phyloP scores from a whole-genome alignment of 768 basidiomycete species.

The Tylopilus plumbeoviolaceoides region DNA sequence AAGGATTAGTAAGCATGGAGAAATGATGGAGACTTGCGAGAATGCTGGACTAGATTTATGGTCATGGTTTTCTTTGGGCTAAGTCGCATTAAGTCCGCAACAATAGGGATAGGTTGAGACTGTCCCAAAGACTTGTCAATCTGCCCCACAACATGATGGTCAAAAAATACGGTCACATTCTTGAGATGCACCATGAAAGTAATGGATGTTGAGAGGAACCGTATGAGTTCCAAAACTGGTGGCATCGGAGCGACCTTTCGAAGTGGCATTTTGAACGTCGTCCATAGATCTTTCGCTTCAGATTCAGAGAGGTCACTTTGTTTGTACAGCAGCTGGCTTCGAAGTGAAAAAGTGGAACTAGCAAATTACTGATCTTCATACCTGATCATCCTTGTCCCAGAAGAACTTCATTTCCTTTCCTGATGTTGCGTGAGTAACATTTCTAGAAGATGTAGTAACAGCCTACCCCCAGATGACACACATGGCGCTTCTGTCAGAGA shows the following conservation, averaged over 20 bases:
- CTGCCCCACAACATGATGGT: constrained; percentile 61
- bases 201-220: constrained; percentile 84
- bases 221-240: constrained; percentile 76
- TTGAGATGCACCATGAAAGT: constrained; percentile 83
- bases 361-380: neutral
- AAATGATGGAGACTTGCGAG: neutral
- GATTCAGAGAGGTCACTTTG: neutral
- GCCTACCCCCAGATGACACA: constrained; percentile 65
- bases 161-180: constrained; percentile 73
- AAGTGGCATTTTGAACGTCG: constrained; percentile 80
- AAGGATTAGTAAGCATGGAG: neutral
- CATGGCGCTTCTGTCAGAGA: constrained; percentile 77
- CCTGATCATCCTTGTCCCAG: neutral
- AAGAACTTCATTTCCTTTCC: neutral
- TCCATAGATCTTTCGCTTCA: constrained; percentile 48
- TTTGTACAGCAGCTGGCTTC: neutral
- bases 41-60: constrained; percentile 32
- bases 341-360: neutral
- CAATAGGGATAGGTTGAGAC: constrained; percentile 51
- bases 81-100: constrained; percentile 46
- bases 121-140: constrained; percentile 60
- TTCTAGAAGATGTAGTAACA: neutral
- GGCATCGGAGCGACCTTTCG: constrained; percentile 75
- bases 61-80: constrained; percentile 64
- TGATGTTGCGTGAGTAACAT: neutral